Conservation (phyloP, 2,329 filamentous ascomycete genomes). For the Diaporthe longicolla region DNA sequence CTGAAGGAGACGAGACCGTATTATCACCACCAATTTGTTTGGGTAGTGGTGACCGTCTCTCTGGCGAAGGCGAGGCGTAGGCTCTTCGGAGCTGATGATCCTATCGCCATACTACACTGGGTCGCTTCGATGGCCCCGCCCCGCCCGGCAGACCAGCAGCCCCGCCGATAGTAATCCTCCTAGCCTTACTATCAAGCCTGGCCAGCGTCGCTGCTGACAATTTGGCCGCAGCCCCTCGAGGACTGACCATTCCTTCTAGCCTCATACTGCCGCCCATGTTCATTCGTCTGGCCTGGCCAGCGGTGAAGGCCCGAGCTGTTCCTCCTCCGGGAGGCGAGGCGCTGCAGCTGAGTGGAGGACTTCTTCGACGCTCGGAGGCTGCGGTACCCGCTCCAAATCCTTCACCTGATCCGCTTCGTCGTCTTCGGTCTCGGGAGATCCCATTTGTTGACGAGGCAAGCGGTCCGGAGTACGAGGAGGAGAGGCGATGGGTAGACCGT, state of each 20-base stretch:
- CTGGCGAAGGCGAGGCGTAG: slow-evolving; percentile 38
- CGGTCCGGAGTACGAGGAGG: slow-evolving; percentile 56
- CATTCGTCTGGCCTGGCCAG: slow-evolving; percentile 71
- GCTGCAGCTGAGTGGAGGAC: slow-evolving; percentile 65
- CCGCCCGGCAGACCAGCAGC: slow-evolving; percentile 45
- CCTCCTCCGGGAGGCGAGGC: slow-evolving; percentile 56
- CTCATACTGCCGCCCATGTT: slow-evolving; percentile 62
- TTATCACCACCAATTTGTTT: not conserved
- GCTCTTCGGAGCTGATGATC: slow-evolving; percentile 42
- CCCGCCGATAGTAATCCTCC: slow-evolving; percentile 61
- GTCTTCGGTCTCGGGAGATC: slow-evolving; percentile 67
- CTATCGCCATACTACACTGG: slow-evolving; percentile 48
- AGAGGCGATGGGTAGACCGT: slow-evolving; percentile 51
- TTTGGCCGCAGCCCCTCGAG: slow-evolving; percentile 38
- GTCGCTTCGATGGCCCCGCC: slow-evolving; percentile 39
- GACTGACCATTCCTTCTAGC: slow-evolving; percentile 44
- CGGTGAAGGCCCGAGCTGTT: slow-evolving; percentile 57
- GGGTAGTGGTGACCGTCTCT: not conserved
- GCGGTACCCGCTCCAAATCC: slow-evolving; percentile 31
- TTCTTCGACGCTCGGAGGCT: slow-evolving; percentile 61
- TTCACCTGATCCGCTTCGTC: slow-evolving; percentile 55
- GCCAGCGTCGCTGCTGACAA: slow-evolving; percentile 34
- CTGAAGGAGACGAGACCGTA: not conserved
- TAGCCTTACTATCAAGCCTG: slow-evolving; percentile 49
- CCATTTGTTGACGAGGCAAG: slow-evolving; percentile 68